phyloP scores from a whole-genome alignment of 1,284 basidiomycete genomes.

The Fomitopsis pinicola region DNA sequence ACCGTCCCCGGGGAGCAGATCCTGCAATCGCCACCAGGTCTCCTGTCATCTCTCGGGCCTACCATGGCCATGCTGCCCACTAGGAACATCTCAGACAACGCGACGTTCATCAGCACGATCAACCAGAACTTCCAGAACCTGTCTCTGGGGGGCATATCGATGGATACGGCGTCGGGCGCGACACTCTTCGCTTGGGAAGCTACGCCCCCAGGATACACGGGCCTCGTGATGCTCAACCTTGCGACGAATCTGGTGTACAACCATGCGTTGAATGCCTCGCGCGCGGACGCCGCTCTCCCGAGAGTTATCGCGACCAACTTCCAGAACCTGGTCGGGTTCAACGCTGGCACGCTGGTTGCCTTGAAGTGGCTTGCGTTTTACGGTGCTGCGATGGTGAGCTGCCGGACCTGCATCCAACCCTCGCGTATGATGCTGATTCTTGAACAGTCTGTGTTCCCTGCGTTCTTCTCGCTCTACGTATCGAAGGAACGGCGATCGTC shows the following conservation, averaged over 20 bases:
- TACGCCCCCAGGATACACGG: constrained; percentile 45
- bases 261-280: constrained; percentile 46
- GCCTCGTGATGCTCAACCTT: constrained; percentile 61
- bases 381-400: constrained; percentile 59
- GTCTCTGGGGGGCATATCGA: constrained; percentile 57
- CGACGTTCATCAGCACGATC: constrained; percentile 52
- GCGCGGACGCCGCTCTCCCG: constrained; percentile 29
- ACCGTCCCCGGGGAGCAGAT: constrained; percentile 21
- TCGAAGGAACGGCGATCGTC: constrained; percentile 61
- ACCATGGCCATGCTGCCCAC: constrained; percentile 29
- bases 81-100: constrained; percentile 41
- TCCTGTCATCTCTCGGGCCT: constrained; percentile 38
- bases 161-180: constrained; percentile 41
- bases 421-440: neutral
- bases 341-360: constrained; percentile 50
- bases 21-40: constrained; percentile 43
- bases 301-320: constrained; percentile 54
- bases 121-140: constrained; percentile 43
- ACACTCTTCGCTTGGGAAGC: constrained; percentile 65
- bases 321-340: constrained; percentile 48
- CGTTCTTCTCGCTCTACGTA: constrained; percentile 77
- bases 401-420: constrained; percentile 1
- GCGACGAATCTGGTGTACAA: constrained; percentile 65
- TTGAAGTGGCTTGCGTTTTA: constrained; percentile 70
- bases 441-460: constrained; percentile 65